Base-by-base conservation (phyloP, 148 eudicot species). In the Salicornia ramosissima region DNA sequence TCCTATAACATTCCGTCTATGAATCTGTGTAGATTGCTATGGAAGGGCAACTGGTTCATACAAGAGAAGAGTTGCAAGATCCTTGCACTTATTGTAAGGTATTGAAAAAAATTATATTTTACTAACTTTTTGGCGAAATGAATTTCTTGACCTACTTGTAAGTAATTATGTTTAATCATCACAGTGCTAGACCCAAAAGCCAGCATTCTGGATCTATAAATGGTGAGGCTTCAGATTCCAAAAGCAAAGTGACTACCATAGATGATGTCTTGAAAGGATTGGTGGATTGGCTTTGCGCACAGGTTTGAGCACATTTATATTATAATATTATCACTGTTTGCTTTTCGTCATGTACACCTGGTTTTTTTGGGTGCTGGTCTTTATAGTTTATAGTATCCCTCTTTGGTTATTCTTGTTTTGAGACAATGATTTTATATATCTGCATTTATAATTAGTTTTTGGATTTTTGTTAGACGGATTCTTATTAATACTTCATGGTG, bases 1-100 rank as follows among this genome's bases (percentile, higher is more conserved):
- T 67, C 21, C 36, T 21, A 30, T 72, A 46, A 62, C 50, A 16
- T 51, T 18, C 45, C 57, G 10, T 65, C 10, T 33, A 28, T 58
- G 16, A 33, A 11, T 69, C 39, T 67, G 1, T 80, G 64, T 86
- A 94, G 98, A 77, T 81, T 88, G 88, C 91, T 94, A 22, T 88
- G 89, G 90, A 90, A 83, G 78, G 97, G 92, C 68, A 88, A 84
- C 76, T 94, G 97, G 98, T 94, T 90, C 85, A 86, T 90, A 74
- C 98, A 94, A 83, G 97, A 90, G 83, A 90, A 90, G 87, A 85
- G 98, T 81, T 90, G 92, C 66, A 94, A 88, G 86, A 94, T 88
- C 80, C 92, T 94, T 52, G 80, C 98, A 46, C 64, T 80, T 77
- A 80, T 90, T 70, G 83, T 87, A 53, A 90, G 96, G 98, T 94